A percentile compares a stretch with the other conserved stretches of the same genome.
Conservation (phyloP, 2,329 filamentous ascomycete species). For the Phyllosticta citribraziliensis region DNA sequence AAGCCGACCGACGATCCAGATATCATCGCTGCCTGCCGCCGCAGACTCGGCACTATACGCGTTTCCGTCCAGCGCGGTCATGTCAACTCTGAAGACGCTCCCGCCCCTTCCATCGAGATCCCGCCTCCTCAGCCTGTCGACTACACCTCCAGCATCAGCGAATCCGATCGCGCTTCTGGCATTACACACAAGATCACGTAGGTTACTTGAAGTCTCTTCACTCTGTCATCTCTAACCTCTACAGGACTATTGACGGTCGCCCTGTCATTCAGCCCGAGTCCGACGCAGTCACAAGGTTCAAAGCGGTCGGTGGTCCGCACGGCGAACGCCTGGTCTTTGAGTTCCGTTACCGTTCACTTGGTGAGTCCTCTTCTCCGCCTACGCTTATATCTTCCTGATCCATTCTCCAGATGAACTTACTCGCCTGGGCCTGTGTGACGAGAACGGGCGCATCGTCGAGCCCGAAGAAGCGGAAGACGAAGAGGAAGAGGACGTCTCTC, state of each 20-base stretch:
- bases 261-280: neutral
- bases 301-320: neutral
- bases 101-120: neutral
- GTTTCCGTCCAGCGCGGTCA: slow-evolving; percentile 6
- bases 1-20: neutral
- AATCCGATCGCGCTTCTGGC: neutral
- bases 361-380: neutral
- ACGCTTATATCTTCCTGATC: neutral
- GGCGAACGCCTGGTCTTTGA: neutral
- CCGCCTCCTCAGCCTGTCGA: neutral
- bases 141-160: neutral
- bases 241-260: neutral
- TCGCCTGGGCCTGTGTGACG: neutral
- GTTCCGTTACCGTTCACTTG: slow-evolving; percentile 1
- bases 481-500: neutral
- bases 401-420: neutral
- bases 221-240: neutral
- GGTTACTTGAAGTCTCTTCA: neutral
- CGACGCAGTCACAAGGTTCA: neutral
- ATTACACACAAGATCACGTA: slow-evolving; percentile 5
- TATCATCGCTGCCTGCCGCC: neutral
- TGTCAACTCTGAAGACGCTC: neutral
- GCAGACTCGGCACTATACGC: neutral
- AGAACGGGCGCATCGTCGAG: neutral
- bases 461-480: neutral